Percentiles rank a stretch among this genome's conserved stretches.
Evolutionary conservation across 805 yeast species (phyloP).

Genomic region (Candida insectalens): DNA sequence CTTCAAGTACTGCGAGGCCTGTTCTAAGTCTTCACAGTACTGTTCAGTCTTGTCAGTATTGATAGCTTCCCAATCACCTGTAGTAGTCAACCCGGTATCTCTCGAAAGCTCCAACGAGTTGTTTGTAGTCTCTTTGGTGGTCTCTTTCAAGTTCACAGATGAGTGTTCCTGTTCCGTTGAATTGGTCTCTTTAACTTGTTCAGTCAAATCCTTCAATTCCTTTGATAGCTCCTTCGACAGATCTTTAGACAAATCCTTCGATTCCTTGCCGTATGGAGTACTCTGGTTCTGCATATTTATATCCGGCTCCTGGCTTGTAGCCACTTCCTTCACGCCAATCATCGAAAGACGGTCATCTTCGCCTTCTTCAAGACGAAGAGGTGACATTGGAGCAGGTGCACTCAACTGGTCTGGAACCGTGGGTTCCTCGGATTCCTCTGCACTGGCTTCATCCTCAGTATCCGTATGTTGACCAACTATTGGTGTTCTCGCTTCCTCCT

Average conservation of each 20-base stretch:
- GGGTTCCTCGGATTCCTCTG: too few relatives aligned
- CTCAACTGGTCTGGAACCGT: too few relatives aligned
- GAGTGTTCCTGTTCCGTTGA: background rate
- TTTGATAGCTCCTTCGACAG: too few relatives aligned
- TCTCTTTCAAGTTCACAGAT: background rate
- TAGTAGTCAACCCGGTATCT: background rate
- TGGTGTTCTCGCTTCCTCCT: too few relatives aligned
- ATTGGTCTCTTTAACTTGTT: too few relatives aligned
- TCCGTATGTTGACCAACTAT: too few relatives aligned
- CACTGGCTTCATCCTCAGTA: too few relatives aligned
- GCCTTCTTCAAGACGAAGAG: too few relatives aligned
- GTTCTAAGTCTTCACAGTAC: constrained; percentile 21
- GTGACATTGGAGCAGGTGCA: too few relatives aligned
- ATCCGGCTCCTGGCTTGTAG: background rate
- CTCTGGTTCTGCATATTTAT: constrained; percentile 10
- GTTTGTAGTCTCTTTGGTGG: background rate
- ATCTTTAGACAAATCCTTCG: background rate
- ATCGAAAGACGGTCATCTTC: too few relatives aligned
- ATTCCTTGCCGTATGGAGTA: constrained; percentile 7
- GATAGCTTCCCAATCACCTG: constrained; percentile 18
- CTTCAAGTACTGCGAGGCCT: constrained; percentile 20
- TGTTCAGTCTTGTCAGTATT: constrained; percentile 19
- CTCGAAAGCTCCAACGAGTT: background rate
- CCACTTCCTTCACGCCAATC: background rate
- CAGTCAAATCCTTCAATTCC: too few relatives aligned